Evolutionary conservation across 1,284 basidiomycete species (phyloP).

Genomic region (Ustilago sp.): DNA sequence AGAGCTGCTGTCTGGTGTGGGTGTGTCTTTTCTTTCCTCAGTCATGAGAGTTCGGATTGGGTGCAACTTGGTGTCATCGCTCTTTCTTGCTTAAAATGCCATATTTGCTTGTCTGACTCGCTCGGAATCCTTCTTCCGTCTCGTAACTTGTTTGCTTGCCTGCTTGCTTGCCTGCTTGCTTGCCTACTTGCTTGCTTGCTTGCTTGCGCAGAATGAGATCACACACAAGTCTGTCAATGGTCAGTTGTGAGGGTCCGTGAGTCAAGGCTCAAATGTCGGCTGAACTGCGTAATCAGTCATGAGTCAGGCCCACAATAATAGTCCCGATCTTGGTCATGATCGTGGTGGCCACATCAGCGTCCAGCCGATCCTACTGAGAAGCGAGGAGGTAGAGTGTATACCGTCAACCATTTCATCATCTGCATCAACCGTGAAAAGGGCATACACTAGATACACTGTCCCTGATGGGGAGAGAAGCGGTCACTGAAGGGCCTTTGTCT

Average conservation of each 20-base stretch:
- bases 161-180: not conserved
- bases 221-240: not conserved
- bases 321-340: not conserved
- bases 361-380: too few relatives aligned
- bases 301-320: constrained; percentile 5
- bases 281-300: constrained; percentile 4
- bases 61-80: constrained; percentile 6
- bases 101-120: too few relatives aligned
- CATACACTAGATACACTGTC: not conserved
- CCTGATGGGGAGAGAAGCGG: not conserved
- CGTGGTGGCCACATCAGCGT: too few relatives aligned
- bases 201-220: not conserved
- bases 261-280: not conserved
- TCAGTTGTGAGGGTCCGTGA: not conserved
- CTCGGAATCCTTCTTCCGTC: not conserved
- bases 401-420: not conserved
- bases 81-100: not conserved
- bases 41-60: not conserved
- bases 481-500: too few relatives aligned
- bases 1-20: too few relatives aligned
- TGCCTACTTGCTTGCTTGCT: not conserved
- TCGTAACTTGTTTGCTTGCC: not conserved
- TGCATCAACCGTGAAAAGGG: not conserved
- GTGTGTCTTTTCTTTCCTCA: not conserved
- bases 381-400: not conserved